phyloP scores from a whole-genome alignment of 108 stramenopile species.

The Pseudonitzschia pungens region DNA sequence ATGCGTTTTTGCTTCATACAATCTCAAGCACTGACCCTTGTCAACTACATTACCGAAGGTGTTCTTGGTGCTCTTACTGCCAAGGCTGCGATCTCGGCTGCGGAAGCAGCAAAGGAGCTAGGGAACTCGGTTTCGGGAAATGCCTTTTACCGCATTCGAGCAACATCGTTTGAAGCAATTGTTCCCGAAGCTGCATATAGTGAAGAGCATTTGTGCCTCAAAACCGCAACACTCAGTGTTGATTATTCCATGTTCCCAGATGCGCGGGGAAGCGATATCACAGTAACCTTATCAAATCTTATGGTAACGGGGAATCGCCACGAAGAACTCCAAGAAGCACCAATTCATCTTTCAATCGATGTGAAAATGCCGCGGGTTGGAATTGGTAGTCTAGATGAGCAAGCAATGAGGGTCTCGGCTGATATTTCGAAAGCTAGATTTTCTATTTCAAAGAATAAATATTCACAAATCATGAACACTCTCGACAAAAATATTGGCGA shows the following conservation, averaged over 20 bases:
- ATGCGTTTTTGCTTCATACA: conserved; percentile 81
- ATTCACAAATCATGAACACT: conserved; percentile 65
- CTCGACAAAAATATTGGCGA: conserved; percentile 74
- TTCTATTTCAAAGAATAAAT: conserved; percentile 55
- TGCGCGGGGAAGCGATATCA: conserved; percentile 51
- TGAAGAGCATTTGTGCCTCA: conserved; percentile 48
- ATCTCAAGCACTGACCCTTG: conserved; percentile 70
- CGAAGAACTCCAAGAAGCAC: conserved; percentile 50
- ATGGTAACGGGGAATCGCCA: conserved; percentile 42
- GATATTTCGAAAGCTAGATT: conserved; percentile 59
- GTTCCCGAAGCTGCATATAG: conserved; percentile 70
- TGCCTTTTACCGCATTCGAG: conserved; percentile 63
- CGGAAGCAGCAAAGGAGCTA: conserved; percentile 69
- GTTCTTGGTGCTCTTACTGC: conserved; percentile 75
- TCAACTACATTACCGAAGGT: conserved; percentile 82
- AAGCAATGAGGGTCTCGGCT: conserved; percentile 66
- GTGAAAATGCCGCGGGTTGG: conserved; percentile 52
- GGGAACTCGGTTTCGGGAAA: conserved; percentile 52
- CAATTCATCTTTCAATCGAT: conserved; percentile 56
- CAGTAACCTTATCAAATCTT: conserved; percentile 51
- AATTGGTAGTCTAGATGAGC: conserved; percentile 58
- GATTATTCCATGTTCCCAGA: conserved; percentile 54
- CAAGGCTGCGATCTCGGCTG: conserved; percentile 69
- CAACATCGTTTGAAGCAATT: conserved; percentile 72
- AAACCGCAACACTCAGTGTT: conserved; percentile 54